phyloP scores from a whole-genome alignment of 106 monocot genomes.

The Allium fistulosum region DNA sequence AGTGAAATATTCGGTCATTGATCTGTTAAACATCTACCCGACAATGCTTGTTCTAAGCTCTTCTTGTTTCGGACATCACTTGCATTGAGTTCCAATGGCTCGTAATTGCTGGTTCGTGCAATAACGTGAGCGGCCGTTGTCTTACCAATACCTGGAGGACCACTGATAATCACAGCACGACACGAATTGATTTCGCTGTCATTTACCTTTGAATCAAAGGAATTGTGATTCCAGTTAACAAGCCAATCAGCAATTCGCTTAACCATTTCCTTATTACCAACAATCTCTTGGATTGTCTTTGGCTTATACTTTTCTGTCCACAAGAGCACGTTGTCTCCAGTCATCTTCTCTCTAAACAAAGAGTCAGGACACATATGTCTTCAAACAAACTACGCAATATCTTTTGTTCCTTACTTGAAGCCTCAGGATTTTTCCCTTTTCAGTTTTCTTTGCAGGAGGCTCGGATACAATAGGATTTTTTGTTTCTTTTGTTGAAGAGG shows the following conservation, averaged over 20 bases:
- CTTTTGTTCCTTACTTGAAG: too few relatives aligned
- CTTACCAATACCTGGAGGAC: constrained; percentile 95
- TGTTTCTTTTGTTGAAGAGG: too few relatives aligned
- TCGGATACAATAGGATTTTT: too few relatives aligned
- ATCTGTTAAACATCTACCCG: constrained; percentile 48
- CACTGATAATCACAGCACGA: constrained; percentile 85
- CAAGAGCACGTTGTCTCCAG: constrained; percentile 32
- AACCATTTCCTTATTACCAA: constrained; percentile 89
- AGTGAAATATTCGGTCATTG: too few relatives aligned
- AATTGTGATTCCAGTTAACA: constrained; percentile 57
- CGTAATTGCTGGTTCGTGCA: background rate
- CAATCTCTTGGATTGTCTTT: constrained; percentile 75
- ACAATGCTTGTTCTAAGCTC: constrained; percentile 40
- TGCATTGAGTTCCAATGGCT: constrained; percentile 79
- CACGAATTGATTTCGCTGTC: constrained; percentile 64
- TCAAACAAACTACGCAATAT: too few relatives aligned
- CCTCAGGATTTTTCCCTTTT: too few relatives aligned
- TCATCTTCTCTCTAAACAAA: too few relatives aligned
- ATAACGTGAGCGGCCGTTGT: constrained; percentile 48
- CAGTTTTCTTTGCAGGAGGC: too few relatives aligned
- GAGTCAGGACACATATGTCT: too few relatives aligned
- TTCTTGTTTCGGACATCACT: constrained; percentile 95
- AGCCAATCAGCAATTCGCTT: constrained; percentile 98
- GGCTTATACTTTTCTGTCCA: constrained; percentile 96
- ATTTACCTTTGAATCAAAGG: constrained; percentile 60